Base-by-base conservation (phyloP, 1,284 basidiomycete genomes). In the Puccinia hordei region DNA sequence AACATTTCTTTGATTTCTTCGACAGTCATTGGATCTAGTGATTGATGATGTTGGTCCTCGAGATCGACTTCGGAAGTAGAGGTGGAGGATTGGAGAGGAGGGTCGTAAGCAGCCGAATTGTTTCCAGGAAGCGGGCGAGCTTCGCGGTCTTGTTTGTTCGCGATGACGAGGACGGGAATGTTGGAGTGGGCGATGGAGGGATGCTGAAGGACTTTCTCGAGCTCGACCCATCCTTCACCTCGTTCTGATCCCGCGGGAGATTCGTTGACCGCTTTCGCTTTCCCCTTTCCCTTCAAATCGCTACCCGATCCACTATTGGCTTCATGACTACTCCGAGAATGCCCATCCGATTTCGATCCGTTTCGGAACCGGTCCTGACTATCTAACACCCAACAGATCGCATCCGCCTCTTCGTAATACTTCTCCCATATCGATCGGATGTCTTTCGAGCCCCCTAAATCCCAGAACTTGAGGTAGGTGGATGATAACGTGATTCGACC, bases 361-460 rank as follows among this genome's bases (percentile, higher is more conserved):
- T 79, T 72, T 38, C 66, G 24, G 27, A 59, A 27, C 17, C 68
- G 27, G 59, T 79, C 77, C 24, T 72, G 55, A 38, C 65, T 69
- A 51, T 79, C 77, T n/a, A 79, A 30, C 27, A 79, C 77, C 77
- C 77, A 79, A 72, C 77, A 79, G 17, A 79, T 59, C 41, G 53
- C 77, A 79, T 79, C 77, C 13, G 66, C 66, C 30, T 79, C 77
- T 44, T 72, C 68, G 59, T 59, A 79, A 63, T 79, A 79, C 30
- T 79, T 79, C 41, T 79, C 77, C 77, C 77, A 79, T 41, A 78
- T 78, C 33, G 66, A 35, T 71, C 76, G 12, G 30, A 78, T 78
- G 19, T 78, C 76, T 22, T 49, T 35, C 19, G 66, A 72, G 46
- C 77, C 77, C 55, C 77, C 77, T 19, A 79, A 41, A 51, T 79